A percentile compares a stretch with the other conserved stretches of the same genome.
phyloP scores from a whole-genome alignment of 1,284 basidiomycete genomes.

The Schizophyllum commune region DNA sequence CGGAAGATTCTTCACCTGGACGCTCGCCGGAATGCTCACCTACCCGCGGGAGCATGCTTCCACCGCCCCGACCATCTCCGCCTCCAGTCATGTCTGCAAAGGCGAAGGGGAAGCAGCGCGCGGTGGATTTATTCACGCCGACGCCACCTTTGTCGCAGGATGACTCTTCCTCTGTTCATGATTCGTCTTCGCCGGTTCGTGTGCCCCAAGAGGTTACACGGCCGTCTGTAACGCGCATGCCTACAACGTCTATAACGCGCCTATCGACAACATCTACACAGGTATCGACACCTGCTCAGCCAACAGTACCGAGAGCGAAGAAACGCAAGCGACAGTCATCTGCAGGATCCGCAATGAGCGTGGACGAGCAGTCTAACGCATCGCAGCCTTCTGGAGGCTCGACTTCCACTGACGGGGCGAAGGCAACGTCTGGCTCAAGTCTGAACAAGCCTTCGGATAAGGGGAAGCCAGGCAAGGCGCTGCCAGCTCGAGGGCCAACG shows the following conservation, averaged over 20 bases:
- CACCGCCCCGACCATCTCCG: background rate
- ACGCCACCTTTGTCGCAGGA: background rate
- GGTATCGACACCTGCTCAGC: background rate
- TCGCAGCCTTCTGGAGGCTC: background rate
- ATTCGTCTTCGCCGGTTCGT: too few species aligned
- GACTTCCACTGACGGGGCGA: too few species aligned
- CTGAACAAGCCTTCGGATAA: too few species aligned
- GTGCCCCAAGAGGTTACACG: too few species aligned
- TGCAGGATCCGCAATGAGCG: background rate
- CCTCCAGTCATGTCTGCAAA: background rate
- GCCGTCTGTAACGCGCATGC: too few species aligned
- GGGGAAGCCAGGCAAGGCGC: background rate
- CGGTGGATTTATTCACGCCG: background rate
- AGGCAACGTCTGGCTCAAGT: too few species aligned
- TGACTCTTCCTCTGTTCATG: too few species aligned
- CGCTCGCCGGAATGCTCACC: background rate
- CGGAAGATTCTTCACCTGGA: too few species aligned
- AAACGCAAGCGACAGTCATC: conserved; percentile 2
- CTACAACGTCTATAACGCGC: too few species aligned
- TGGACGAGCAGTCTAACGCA: background rate
- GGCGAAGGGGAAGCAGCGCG: background rate
- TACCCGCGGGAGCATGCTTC: background rate
- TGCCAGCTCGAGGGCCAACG: background rate
- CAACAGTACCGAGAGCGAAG: background rate
- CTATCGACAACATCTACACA: too few species aligned